A percentile compares a stretch with the other conserved stretches of the same genome.
Conservation (phyloP, 129 eudicot genomes). For the Centaurea solstitialis region DNA sequence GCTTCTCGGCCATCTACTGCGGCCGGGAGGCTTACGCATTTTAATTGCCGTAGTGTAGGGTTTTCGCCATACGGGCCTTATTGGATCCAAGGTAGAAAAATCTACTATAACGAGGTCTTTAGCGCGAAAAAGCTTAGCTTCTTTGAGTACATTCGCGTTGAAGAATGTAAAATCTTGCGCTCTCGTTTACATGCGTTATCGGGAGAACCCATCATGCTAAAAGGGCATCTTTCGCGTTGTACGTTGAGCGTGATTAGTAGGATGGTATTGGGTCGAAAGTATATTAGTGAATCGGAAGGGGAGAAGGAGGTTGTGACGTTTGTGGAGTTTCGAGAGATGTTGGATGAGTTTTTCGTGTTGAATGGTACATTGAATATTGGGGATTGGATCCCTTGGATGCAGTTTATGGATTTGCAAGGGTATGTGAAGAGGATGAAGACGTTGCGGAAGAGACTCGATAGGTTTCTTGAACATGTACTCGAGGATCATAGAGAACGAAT, state of each 20-base stretch:
- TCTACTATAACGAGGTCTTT: slow-evolving; percentile 41
- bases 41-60: too few species aligned
- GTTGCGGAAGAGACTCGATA: slow-evolving; percentile 33
- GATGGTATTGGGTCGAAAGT: slow-evolving; percentile 40
- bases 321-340: slow-evolving; percentile 44
- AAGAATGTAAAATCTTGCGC: slow-evolving; percentile 23
- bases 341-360: slow-evolving; percentile 46
- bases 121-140: slow-evolving; percentile 30
- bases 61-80: slow-evolving; percentile 54
- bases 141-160: slow-evolving; percentile 29
- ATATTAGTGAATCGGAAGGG: slow-evolving; percentile 25
- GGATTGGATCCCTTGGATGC: slow-evolving; percentile 57
- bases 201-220: slow-evolving; percentile 21
- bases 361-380: slow-evolving; percentile 44
- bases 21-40: slow-evolving; percentile 48
- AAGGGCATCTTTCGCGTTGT: slow-evolving; percentile 25
- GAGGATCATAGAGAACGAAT: slow-evolving; percentile 45
- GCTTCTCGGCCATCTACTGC: slow-evolving; percentile 52
- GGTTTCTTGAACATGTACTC: slow-evolving; percentile 47
- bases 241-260: slow-evolving; percentile 36
- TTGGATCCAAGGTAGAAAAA: slow-evolving; percentile 47
- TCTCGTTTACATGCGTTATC: slow-evolving; percentile 13
- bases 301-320: slow-evolving; percentile 18
- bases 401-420: slow-evolving; percentile 52
- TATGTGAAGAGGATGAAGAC: slow-evolving; percentile 54